Percentiles rank a stretch among this genome's conserved stretches.
These are phyloP conservation scores for Pseudophaeomoniella oleicola DNA, from an alignment of 2,329 filamentous ascomycete species.

Conservation along the genomic window DNA sequence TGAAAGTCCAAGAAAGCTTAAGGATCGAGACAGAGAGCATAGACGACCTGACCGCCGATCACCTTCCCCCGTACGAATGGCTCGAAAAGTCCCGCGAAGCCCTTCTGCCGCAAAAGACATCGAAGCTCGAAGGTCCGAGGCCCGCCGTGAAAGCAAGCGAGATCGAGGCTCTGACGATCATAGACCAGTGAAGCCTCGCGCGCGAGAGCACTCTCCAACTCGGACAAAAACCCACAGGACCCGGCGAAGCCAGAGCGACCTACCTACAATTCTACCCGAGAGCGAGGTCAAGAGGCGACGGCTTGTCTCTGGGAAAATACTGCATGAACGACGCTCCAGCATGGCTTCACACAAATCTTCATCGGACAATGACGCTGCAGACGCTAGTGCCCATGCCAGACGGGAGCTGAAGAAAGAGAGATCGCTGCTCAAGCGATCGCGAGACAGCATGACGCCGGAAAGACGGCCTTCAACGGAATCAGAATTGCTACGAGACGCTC, in stretches of 20 bases:
- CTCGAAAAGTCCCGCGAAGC: conserved; percentile 17
- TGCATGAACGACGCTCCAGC: conserved; percentile 9
- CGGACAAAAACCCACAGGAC: too few species aligned
- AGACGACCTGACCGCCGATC: conserved; percentile 22
- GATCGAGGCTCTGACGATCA: too few species aligned
- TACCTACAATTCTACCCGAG: conserved; percentile 8
- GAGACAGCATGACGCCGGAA: conserved; percentile 26
- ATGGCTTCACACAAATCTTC: conserved; percentile 17
- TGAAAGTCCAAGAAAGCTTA: conserved; percentile 22
- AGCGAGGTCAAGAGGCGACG: conserved; percentile 10
- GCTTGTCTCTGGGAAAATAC: conserved; percentile 13
- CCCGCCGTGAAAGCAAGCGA: too few species aligned
- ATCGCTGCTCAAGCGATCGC: conserved; percentile 22
- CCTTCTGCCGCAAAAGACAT: conserved; percentile 7
- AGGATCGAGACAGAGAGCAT: conserved; percentile 24
- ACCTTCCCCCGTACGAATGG: conserved; percentile 21
- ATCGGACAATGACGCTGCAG: conserved; percentile 11
- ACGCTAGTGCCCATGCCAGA: conserved; percentile 5
- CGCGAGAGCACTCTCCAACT: too few species aligned
- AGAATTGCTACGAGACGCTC: conserved; percentile 18
- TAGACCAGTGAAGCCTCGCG: too few species aligned
- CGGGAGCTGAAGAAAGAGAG: neutral
- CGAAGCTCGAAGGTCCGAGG: conserved; percentile 4
- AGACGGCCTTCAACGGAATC: conserved; percentile 19
- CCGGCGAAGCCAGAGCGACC: conserved; percentile 12